Base-by-base conservation (phyloP, 495 filamentous ascomycete species). In the Neurospora sp. region DNA sequence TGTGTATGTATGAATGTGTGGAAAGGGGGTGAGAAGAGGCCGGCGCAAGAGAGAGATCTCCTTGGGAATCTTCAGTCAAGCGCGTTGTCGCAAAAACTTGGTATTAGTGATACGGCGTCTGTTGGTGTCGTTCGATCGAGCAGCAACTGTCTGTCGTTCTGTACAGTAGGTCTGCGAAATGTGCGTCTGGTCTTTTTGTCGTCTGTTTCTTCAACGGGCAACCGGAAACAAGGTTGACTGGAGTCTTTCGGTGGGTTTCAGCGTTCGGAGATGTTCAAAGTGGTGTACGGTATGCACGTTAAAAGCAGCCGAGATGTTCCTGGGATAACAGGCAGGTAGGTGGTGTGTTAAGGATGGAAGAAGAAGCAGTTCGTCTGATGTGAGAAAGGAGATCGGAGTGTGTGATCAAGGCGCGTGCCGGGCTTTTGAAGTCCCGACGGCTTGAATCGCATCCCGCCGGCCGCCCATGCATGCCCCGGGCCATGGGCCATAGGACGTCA, bases 401-500 rank as follows among this genome's bases (percentile, higher is more conserved):
- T 18, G 14, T 16, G 53, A 66, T 66, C 53, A 66, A 66, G 53
- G 53, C 53, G 53, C 53, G 53, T 27, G 53, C 53, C 27, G 27
- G 41, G 53, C 27, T 66, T 35, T 35, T 66, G 27, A 35, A 42
- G 27, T 40, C 22, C 59, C 18, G 61, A 12, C 27, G 22, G 31
- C 39, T 40, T 20, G 70, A 37, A 22, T 59, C 69, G 40, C 37
- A 42, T 48, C 12, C 35, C 68, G 69, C 35, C 44, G 37, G 70
- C 40, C 22, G 68, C 39, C 27, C 37, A 42, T 44, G 59, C 20
- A 53, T 12, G 20, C 48, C 41, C 41, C 41, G 41, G 40, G 40
- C 48, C 44, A 40, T 41, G 53, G 77, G 78, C 79, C 75, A 81
- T 73, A 72, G 35, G 74, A 79, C 78, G 76, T 79, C 78, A 79